A percentile compares a stretch with the other conserved stretches of the same genome.
Evolutionary conservation across 2,329 filamentous ascomycete genomes (phyloP).

Genomic region (Epichloe typhina): DNA sequence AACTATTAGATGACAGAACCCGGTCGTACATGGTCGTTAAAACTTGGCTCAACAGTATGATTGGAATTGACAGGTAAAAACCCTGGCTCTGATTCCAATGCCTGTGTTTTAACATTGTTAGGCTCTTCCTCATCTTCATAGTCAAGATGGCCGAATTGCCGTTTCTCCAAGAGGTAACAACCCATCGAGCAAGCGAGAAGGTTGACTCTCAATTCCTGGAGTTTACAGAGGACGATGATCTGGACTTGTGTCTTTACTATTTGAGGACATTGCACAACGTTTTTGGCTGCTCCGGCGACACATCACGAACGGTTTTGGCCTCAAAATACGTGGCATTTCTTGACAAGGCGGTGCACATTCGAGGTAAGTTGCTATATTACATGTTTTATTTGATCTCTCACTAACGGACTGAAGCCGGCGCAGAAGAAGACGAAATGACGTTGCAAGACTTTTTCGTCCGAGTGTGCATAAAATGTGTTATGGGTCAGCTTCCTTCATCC

Average conservation of each 20-base stretch:
- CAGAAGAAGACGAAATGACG: slow-evolving; percentile 41
- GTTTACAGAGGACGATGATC: slow-evolving; percentile 48
- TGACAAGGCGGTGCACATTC: slow-evolving; percentile 21
- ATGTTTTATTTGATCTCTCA: not conserved
- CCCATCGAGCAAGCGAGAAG: slow-evolving; percentile 7
- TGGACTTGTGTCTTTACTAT: slow-evolving; percentile 68
- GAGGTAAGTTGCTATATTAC: slow-evolving; percentile 30
- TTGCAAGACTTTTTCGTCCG: slow-evolving; percentile 57
- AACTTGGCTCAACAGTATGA: slow-evolving; percentile 62
- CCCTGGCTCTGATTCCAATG: not conserved
- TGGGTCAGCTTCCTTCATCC: slow-evolving; percentile 10
- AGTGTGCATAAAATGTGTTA: slow-evolving; percentile 50
- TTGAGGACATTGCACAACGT: slow-evolving; percentile 62
- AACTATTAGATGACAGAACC: slow-evolving; percentile 56
- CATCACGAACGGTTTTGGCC: slow-evolving; percentile 57
- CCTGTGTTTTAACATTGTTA: slow-evolving; percentile 15
- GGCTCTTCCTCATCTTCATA: slow-evolving; percentile 48
- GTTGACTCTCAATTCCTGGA: slow-evolving; percentile 7
- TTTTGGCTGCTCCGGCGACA: slow-evolving; percentile 50
- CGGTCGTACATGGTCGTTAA: slow-evolving; percentile 66
- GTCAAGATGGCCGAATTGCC: slow-evolving; percentile 42
- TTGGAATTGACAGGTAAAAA: slow-evolving; percentile 49
- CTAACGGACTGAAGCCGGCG: slow-evolving; percentile 27
- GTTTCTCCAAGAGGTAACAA: slow-evolving; percentile 27
- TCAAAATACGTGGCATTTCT: slow-evolving; percentile 33